phyloP scores from a whole-genome alignment of 441 rosid species.

The Croton laevigatus region DNA sequence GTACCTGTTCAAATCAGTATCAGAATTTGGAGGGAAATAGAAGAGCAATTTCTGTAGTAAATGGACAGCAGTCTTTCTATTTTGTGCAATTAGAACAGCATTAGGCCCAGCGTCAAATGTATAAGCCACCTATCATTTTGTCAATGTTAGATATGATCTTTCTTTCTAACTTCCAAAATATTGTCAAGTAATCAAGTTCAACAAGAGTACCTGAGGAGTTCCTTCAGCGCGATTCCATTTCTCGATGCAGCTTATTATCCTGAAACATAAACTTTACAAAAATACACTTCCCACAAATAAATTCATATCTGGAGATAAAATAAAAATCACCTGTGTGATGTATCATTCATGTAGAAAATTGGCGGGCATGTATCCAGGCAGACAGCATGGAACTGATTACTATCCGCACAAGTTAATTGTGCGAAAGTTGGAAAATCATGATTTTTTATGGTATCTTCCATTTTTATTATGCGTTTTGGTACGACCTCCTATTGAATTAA shows the following conservation, averaged over 20 bases:
- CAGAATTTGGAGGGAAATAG: conserved; percentile 76
- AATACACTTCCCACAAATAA: no score
- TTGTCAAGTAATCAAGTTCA: neutral
- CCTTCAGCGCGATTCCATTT: conserved; percentile 84
- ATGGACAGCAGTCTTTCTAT: conserved; percentile 65
- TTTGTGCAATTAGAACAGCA: conserved; percentile 78
- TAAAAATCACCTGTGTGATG: conserved; percentile 74
- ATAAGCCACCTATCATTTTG: conserved; percentile 68
- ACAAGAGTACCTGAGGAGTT: conserved; percentile 75
- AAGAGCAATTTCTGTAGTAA: conserved; percentile 76
- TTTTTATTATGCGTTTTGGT: conserved; percentile 67
- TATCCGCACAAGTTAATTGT: conserved; percentile 73
- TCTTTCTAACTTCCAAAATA: neutral
- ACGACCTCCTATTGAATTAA: conserved; percentile 85
- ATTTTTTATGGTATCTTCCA: conserved; percentile 81
- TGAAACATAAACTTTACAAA: conserved; percentile 29
- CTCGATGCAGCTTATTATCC: conserved; percentile 84
- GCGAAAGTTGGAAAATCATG: conserved; percentile 76
- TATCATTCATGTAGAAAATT: conserved; percentile 96
- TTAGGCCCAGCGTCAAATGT: conserved; percentile 97
- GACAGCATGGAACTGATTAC: conserved; percentile 94
- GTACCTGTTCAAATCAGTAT: conserved; percentile 68
- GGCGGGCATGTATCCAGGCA: conserved; percentile 95
- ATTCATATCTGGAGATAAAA: neutral
- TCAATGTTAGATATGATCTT: no score